These are phyloP conservation scores for Phytopythium kandeliae DNA, from an alignment of 352 stramenopile genomes.

Conservation along the genomic window DNA sequence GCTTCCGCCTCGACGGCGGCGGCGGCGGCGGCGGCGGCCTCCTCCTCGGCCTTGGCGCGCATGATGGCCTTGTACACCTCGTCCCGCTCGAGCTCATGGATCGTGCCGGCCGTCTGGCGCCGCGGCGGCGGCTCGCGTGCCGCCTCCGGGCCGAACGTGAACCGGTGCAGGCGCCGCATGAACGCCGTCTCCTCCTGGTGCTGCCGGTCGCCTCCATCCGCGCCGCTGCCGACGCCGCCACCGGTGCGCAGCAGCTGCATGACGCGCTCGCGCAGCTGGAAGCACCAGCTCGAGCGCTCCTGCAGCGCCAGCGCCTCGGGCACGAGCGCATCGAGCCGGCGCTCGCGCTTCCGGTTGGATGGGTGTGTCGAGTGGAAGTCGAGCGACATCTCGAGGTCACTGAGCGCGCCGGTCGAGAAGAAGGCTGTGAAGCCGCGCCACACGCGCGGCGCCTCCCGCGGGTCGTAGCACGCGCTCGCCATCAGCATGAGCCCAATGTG, in stretches of 20 bases:
- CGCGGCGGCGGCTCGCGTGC: slow-evolving; percentile 14
- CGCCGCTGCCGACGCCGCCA: neutral
- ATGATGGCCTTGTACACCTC: slow-evolving; percentile 39
- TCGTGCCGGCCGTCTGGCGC: slow-evolving; percentile 40
- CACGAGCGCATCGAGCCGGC: slow-evolving; percentile 31
- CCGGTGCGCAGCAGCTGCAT: slow-evolving; percentile 26
- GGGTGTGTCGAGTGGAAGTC: slow-evolving; percentile 66
- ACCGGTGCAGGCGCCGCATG: slow-evolving; percentile 29
- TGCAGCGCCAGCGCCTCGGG: slow-evolving; percentile 40
- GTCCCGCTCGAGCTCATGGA: slow-evolving; percentile 53
- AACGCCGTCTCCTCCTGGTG: slow-evolving; percentile 27
- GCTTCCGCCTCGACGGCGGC: too few species aligned
- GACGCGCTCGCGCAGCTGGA: slow-evolving; percentile 46
- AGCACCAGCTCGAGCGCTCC: slow-evolving; percentile 43
- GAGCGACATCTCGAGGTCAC: slow-evolving; percentile 29
- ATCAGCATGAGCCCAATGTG: slow-evolving; percentile 80
- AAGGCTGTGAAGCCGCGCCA: slow-evolving; percentile 37
- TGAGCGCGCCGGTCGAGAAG: slow-evolving; percentile 23
- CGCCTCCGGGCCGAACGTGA: slow-evolving; percentile 10
- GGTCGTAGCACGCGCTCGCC: slow-evolving; percentile 66
- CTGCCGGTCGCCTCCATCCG: neutral
- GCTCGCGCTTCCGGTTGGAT: slow-evolving; percentile 55
- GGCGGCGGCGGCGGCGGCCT: too few species aligned
- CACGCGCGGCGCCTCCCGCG: slow-evolving; percentile 37
- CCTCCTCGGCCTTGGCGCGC: neutral